Evolutionary conservation across 805 yeast genomes (phyloP), one percentile per base, ranked within the genome.

Genomic region (Ogataea angusta): DNA sequence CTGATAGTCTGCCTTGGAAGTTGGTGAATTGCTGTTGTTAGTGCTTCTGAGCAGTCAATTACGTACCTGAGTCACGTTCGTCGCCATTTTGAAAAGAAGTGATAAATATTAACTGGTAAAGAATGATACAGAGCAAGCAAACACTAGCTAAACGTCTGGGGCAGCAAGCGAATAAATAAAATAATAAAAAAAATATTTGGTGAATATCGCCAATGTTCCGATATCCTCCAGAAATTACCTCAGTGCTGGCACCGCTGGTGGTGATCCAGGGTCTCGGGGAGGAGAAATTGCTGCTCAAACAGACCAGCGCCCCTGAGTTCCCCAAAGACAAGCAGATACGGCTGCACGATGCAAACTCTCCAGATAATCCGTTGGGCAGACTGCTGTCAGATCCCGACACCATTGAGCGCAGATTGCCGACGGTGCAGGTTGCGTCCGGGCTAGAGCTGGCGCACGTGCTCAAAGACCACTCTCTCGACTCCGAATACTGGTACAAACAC

Each of bases 1-100:
- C 93, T 7, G 79, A 66, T 4, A 84, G 64, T 40, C 83, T 47
- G 39, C 72, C 77, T 43, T 42, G 51, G 31, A 57, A 51, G n/a
- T 42, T 37, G 29, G 62, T 47, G 29, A 56, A 59, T 14, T 62
- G 56, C 54, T 53, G 18, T 7, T 4, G 10, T 18, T 19, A 33
- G 30, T 8, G n/a, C 16, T 14, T 15, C 13, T 16, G 18, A 18
- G 10, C 21, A 31, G 8, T n/a, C 18, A 26, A 22, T 40, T 25
- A 33, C 39, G 25, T 28, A 28, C 43, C 34, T 40, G 38, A 24
- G 38, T 30, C n/a, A 40, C 43, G 16, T 32, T 8, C 5, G 42
- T 33, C 10, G 34, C 10, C 41, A 38, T 38, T n/a, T n/a, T 25
- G 27, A 12, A 24, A 5, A 12, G 14, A n/a, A 24, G 14, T 10